These are phyloP conservation scores for Peronospora farinosa DNA, from an alignment of 352 stramenopile genomes.

Conservation along the genomic window DNA sequence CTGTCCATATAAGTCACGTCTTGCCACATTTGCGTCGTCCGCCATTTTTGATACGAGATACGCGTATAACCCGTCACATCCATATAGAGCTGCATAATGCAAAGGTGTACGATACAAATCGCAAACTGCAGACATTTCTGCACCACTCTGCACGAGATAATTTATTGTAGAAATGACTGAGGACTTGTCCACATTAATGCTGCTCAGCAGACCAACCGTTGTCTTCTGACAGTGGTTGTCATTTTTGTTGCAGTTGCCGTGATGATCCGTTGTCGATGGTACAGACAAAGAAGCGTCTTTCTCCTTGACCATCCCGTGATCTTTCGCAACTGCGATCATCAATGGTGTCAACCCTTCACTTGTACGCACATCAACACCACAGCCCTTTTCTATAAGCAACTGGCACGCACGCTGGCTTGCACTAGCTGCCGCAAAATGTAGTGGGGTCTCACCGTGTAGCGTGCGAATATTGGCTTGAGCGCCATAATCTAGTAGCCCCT, in stretches of 20 bases:
- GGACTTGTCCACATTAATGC: conserved; percentile 41
- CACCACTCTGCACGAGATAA: conserved; percentile 59
- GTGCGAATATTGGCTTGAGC: conserved; percentile 56
- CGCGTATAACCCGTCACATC: conserved; percentile 49
- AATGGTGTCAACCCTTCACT: conserved; percentile 64
- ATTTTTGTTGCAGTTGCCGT: conserved; percentile 4
- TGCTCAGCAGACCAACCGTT: conserved; percentile 38
- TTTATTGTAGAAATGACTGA: conserved; percentile 65
- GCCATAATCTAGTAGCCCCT: conserved; percentile 79
- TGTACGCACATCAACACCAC: conserved; percentile 61
- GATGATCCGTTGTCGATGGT: conserved; percentile 12
- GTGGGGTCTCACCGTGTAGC: conserved; percentile 61
- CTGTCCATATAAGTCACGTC: conserved; percentile 67
- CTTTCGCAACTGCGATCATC: conserved; percentile 65
- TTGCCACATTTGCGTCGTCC: conserved; percentile 31
- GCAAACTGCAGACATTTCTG: conserved; percentile 56
- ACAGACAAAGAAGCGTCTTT: conserved; percentile 26
- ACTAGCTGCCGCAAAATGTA: conserved; percentile 75
- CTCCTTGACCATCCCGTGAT: conserved; percentile 36
- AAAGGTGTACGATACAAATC: conserved; percentile 63
- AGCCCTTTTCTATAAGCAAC: conserved; percentile 64
- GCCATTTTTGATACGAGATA: conserved; percentile 51
- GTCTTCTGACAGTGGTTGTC: conserved; percentile 17
- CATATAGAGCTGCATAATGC: conserved; percentile 69
- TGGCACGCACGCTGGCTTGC: conserved; percentile 56